These are phyloP conservation scores for Acanthamoeba culbertsoni DNA, from an alignment of 208 protist genomes.

Conservation along the genomic window DNA sequence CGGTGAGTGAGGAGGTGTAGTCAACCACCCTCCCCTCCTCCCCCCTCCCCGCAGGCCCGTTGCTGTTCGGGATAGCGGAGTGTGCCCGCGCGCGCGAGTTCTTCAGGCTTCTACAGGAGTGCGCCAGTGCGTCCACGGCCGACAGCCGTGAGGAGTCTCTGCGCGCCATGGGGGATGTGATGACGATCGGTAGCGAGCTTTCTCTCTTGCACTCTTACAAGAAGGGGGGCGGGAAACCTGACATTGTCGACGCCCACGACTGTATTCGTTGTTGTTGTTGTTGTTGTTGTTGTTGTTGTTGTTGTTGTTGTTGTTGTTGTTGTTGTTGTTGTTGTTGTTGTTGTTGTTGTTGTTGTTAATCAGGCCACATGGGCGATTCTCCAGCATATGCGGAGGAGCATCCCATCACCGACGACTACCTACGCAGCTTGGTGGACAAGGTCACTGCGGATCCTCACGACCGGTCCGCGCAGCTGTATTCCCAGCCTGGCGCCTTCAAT, in stretches of 20 bases:
- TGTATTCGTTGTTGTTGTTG: not conserved
- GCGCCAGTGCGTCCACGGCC: not conserved
- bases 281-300: not conserved
- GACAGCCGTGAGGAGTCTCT: not conserved
- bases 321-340: too few species aligned
- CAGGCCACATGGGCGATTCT: not conserved
- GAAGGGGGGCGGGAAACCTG: too few species aligned
- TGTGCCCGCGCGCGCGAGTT: conserved; percentile 49
- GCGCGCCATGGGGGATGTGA: not conserved
- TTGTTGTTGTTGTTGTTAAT: not conserved
- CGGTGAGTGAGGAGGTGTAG: too few species aligned
- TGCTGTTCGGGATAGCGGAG: conserved; percentile 59
- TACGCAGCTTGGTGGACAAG: not conserved
- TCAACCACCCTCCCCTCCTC: not conserved
- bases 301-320: not conserved
- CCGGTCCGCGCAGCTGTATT: not conserved
- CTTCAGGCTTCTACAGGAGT: not conserved
- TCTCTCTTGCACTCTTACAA: not conserved
- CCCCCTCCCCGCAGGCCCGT: not conserved
- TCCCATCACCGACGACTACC: conserved; percentile 45
- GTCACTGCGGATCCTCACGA: not conserved
- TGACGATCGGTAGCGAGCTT: not conserved
- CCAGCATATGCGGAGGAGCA: not conserved
- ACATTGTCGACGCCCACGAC: too few species aligned
- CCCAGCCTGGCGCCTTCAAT: conserved; percentile 19